Percentiles rank a stretch among this genome's conserved stretches.
Evolutionary conservation across 2,329 filamentous ascomycete species (phyloP).

Genomic region (Alternaria ethzedia): DNA sequence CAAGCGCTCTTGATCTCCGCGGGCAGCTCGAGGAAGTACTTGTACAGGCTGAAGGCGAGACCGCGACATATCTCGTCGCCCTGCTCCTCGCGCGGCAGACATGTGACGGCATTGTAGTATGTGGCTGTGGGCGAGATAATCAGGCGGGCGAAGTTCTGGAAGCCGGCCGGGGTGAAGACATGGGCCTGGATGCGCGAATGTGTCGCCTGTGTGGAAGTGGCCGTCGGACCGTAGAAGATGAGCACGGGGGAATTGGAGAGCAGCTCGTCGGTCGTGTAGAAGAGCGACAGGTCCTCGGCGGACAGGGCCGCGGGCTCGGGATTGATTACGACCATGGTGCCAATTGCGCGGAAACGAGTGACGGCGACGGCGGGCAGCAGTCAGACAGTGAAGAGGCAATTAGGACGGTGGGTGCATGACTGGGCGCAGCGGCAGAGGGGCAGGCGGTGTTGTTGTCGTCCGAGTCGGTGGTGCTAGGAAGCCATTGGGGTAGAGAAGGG

Average conservation of each 20-base stretch:
- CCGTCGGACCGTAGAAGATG: conserved; percentile 90
- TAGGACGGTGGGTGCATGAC: conserved; percentile 31
- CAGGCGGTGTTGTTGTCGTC: conserved; percentile 5
- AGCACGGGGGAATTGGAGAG: conserved; percentile 82
- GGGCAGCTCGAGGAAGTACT: conserved; percentile 90
- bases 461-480: conserved; percentile 7
- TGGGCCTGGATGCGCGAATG: conserved; percentile 95
- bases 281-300: conserved; percentile 82
- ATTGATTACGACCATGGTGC: conserved; percentile 81
- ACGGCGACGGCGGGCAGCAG: conserved; percentile 21
- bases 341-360: conserved; percentile 39
- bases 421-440: conserved; percentile 14
- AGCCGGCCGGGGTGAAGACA: conserved; percentile 86
- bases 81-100: conserved; percentile 91
- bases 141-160: conserved; percentile 87
- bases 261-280: conserved; percentile 84
- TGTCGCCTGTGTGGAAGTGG: conserved; percentile 85
- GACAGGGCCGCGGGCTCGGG: conserved; percentile 77
- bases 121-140: conserved; percentile 92
- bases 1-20: conserved; percentile 76
- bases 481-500: conserved; percentile 8
- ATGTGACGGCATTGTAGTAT: conserved; percentile 87
- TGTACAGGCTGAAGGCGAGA: conserved; percentile 88
- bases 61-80: conserved; percentile 92
- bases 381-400: conserved; percentile 9